Conservation (phyloP, 495 filamentous ascomycete species). For the Neurospora sp. region DNA sequence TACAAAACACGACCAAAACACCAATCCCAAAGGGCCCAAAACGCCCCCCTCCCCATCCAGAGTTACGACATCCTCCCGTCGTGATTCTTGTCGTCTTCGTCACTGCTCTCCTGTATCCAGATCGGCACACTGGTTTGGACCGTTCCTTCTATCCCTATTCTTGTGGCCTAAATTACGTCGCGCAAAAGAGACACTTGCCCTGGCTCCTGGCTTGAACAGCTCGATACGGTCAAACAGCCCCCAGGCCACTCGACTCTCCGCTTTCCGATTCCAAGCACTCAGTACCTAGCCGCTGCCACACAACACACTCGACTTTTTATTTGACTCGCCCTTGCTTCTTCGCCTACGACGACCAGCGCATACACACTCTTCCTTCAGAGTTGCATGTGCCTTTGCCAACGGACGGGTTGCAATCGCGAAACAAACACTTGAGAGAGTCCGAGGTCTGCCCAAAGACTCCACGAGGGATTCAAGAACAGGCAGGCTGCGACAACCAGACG, state of each 20-base stretch:
- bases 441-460: neutral
- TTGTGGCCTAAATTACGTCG: neutral
- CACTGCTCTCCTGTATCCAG: neutral
- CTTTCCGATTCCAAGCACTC: neutral
- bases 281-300: neutral
- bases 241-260: neutral
- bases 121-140: no score
- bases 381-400: neutral
- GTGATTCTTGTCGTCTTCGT: neutral
- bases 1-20: neutral
- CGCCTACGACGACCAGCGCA: neutral
- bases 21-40: neutral
- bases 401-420: neutral
- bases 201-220: neutral
- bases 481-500: neutral
- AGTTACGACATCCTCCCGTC: neutral
- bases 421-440: neutral
- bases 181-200: neutral
- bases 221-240: neutral
- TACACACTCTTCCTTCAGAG: neutral
- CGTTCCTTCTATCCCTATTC: neutral
- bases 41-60: neutral
- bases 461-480: neutral
- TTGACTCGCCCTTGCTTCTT: conserved; percentile 1
- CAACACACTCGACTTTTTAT: neutral